Conservation (phyloP, 768 basidiomycete species). For the Termitomyces sp. region DNA sequence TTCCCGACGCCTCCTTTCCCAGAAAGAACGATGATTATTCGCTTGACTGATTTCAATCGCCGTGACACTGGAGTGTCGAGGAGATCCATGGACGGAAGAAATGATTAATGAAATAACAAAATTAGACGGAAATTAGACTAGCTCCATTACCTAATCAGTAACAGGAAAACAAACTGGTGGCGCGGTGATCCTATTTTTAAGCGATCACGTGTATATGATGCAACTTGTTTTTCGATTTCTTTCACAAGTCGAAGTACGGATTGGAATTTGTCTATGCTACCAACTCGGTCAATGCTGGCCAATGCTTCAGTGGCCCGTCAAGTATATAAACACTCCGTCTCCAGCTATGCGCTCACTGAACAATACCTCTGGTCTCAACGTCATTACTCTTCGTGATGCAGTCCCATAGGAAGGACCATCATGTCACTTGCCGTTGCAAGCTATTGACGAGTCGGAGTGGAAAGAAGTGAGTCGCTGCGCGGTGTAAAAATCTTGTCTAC, state of each 20-base stretch:
- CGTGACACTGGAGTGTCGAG: constrained; percentile 58
- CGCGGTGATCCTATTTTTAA: too few species aligned
- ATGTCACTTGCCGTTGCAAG: background rate
- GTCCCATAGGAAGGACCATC: too few species aligned
- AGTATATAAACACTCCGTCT: background rate
- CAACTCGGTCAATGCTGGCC: background rate
- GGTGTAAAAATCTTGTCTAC: background rate
- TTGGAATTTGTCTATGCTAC: background rate
- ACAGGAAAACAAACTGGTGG: too few species aligned
- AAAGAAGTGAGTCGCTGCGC: background rate
- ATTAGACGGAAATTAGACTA: too few species aligned
- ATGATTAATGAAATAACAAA: too few species aligned
- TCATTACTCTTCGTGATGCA: background rate
- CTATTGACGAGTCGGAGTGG: background rate
- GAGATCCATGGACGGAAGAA: constrained; percentile 23
- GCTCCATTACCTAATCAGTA: too few species aligned
- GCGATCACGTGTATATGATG: too few species aligned
- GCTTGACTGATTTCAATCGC: constrained; percentile 70
- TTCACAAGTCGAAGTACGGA: too few species aligned
- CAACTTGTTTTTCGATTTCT: too few species aligned
- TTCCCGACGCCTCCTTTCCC: constrained; percentile 99
- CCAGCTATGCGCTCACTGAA: background rate
- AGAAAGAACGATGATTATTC: constrained; percentile 89
- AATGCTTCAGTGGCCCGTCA: background rate
- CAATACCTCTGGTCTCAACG: background rate